Evolutionary conservation across 306 rosid genomes (phyloP), one percentile per base, ranked within the genome.

Genomic region (Purshia tridentata): DNA sequence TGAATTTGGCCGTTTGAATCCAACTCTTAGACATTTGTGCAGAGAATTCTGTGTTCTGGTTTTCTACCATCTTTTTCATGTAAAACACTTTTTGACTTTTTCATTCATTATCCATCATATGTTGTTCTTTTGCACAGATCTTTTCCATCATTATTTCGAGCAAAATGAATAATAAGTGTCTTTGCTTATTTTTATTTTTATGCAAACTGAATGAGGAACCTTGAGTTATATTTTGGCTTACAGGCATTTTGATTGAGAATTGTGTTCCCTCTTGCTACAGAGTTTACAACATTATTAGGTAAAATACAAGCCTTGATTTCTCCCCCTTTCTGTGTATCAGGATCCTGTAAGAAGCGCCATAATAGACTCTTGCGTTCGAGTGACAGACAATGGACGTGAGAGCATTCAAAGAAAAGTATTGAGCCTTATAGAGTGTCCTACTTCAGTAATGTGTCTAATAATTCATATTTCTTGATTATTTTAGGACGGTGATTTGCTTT

Each of bases 311-410:
- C 47, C 80, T 14, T 53, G 39, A 20, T 4, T 47, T 41, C 20
- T 29, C 57, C 56, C 8, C 42, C 19, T 39, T 52, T 51, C 20
- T 50, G 23, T 60, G 7, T 67, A 42, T 45, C 80, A 80, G 83
- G 76, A 69, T 51, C 80, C 79, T 4, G 64, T 80, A 19, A 74
- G 51, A 63, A 74, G 83, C 46, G 73, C 80, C 46, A 62, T 80
- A 8, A 20, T 80, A 63, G 83, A 80, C 59, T 70, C 83, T 49
- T 80, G 80, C 83, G 74, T 80, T 60, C 79, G 76, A 3, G 83
- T 80, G 55, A 61, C 41, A 69, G 83, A 80, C 48, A 64, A 80
- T 80, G 83, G 83, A 8, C 76, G 83, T 49, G 83, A 74, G 76
- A 80, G 83, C 76, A 80, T 80, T 62, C 75, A 69, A 52, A 69